Conservation (phyloP, 306 rosid species). For the Ormosia emarginata region DNA sequence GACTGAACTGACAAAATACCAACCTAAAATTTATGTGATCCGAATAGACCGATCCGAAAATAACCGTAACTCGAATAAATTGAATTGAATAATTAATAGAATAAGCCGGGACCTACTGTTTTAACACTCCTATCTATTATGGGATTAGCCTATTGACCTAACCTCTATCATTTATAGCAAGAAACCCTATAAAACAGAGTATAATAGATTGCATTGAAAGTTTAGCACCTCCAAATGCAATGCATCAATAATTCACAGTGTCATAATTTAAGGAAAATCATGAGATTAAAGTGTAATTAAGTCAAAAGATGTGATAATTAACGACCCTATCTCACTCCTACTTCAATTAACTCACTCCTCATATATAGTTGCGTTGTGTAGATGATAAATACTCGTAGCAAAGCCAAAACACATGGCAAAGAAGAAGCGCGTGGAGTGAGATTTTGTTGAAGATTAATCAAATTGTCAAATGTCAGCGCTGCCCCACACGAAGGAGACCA, state of each 20-base stretch:
- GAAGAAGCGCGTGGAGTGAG: not conserved
- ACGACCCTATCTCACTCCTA: not conserved
- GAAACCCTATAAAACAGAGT: not conserved
- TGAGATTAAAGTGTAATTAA: conserved; percentile 11
- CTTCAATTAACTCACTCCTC: not conserved
- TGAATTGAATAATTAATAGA: too few relatives aligned
- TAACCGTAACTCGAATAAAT: too few relatives aligned
- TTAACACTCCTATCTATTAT: too few relatives aligned
- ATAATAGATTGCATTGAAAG: not conserved
- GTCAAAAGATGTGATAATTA: conserved; percentile 24
- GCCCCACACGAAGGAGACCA: conserved; percentile 35
- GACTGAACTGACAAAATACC: too few relatives aligned
- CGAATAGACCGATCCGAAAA: too few relatives aligned
- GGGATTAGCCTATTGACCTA: too few relatives aligned
- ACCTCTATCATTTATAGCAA: too few relatives aligned
- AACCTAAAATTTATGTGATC: too few relatives aligned
- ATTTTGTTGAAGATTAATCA: not conserved
- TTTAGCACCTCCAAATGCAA: not conserved
- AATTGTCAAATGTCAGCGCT: conserved; percentile 21
- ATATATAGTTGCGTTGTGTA: not conserved
- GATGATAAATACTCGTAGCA: not conserved
- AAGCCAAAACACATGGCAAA: not conserved
- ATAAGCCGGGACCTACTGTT: too few relatives aligned
- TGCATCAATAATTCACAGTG: not conserved
- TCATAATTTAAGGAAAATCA: not conserved